phyloP scores from a whole-genome alignment of 1,139 yeast genomes.

The Pichia kudriavzevii region DNA sequence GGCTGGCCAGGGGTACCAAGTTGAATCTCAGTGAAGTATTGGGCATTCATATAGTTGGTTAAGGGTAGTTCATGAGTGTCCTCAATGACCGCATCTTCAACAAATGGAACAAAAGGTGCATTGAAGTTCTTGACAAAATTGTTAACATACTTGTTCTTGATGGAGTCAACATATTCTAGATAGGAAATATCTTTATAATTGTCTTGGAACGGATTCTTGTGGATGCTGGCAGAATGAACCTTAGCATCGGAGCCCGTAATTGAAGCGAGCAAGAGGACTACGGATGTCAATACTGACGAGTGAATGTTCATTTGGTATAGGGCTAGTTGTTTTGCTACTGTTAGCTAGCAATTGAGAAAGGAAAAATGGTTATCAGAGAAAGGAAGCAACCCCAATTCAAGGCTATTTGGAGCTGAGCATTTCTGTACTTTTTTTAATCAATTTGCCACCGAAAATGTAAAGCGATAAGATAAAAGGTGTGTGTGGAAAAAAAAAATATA shows the following conservation, averaged over 20 bases:
- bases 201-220: constrained; percentile 57
- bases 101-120: constrained; percentile 39
- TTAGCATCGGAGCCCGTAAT: constrained; percentile 47
- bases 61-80: constrained; percentile 65
- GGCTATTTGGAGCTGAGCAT: no score
- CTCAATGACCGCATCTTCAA: constrained; percentile 21
- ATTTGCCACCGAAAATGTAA: not conserved
- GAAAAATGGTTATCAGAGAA: not conserved
- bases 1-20: constrained; percentile 90
- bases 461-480: no score
- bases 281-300: constrained; percentile 34
- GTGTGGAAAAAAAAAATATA: no score
- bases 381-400: no score
- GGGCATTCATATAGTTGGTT: constrained; percentile 89
- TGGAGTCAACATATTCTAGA: constrained; percentile 56
- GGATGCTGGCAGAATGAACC: constrained; percentile 53
- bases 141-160: constrained; percentile 61
- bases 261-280: constrained; percentile 42
- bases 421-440: no score
- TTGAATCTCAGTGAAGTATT: constrained; percentile 82
- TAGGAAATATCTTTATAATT: constrained; percentile 53
- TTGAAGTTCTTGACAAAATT: constrained; percentile 11
- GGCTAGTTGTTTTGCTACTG: not conserved
- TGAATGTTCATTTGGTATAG: constrained; percentile 34
- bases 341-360: constrained; percentile 1